Base-by-base conservation (phyloP, 2,329 filamentous ascomycete species). In the Sclerotiophoma versabilis region DNA sequence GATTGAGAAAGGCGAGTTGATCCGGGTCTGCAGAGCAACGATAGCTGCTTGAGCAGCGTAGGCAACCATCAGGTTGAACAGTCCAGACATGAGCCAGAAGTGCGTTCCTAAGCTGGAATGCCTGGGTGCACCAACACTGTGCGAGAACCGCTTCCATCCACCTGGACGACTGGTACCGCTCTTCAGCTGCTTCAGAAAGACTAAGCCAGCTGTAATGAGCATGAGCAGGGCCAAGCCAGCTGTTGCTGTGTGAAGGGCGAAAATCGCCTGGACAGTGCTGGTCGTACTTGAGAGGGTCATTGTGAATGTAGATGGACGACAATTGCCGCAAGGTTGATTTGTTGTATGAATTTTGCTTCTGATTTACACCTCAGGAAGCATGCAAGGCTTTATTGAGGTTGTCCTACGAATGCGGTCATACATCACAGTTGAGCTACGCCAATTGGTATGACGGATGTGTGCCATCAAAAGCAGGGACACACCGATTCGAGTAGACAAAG, bases 191-290 rank as follows among this genome's bases (percentile, higher is more conserved):
- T 49, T 55, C 9, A 49, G 50, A 15, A 62, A 47, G 2, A 62
- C 32, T 3, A 63, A 30, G 25, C 46, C 56, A n/a, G 56, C 39
- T 5, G 43, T 50, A 1, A 62, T 36, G 2, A 63, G 53, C 17
- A 55, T 42, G 22, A 58, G 51, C 9, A 55, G 26, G 14, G 59
- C 39, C 19, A 52, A 11, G 7, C 59, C 57, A 17, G 59, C 54
- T 51, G 60, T 63, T 34, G 58, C 47, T 37, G 59, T 48, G 42
- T 62, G 61, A 0, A 63, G 54, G 27, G 61, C 51, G 23, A 62
- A 63, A 34, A 63, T 63, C 19, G 47, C 59, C 39, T 64, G 50
- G 5, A 62, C 59, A 15, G 59, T 47, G 50, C 49, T 56, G 14
- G 54, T 55, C 7, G 61, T 49, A 30, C 51, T 56, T 20, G 59